Base-by-base conservation (phyloP, 169 alveolate genomes). In the Besnoitia besnoiti region DNA sequence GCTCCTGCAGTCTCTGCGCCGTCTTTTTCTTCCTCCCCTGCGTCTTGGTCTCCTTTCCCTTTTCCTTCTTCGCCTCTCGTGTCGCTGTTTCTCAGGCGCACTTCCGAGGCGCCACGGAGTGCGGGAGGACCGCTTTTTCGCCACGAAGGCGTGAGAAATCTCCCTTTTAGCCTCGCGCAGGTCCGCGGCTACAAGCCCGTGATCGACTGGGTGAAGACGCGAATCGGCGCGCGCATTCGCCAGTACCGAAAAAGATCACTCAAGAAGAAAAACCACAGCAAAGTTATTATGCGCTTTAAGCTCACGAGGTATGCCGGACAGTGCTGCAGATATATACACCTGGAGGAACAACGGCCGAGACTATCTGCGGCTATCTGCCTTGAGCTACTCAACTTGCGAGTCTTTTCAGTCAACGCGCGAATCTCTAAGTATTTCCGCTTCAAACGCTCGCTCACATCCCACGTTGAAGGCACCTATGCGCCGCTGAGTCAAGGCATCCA, bases 261-360 rank as follows among this genome's bases (percentile, higher is more conserved):
- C 39, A 87, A 87, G 73, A 77, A 77, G 12, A 87, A 87, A 21
- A 87, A 87, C 73, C 92, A 87, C 73, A 59, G 85, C 75, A 87
- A 87, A 47, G 92, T 87, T n/a, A 49, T 87, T 12, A 24, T 50
- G 21, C 59, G 92, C 19, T 87, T 87, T 49, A 37, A 79, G 14
- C 85, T 87, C 21, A 42, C 92, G 4, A 10, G 92, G 92, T 87
- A 27, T 5, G 44, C 8, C 77, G 19, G 44, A n/a, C 44, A 27
- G 14, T 5, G 21, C 3, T 1, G 46, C 12, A 35, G 46, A 37
- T 0, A 55, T 16, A 55, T n/a, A 10, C 67, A n/a, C 12, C 67
- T 49, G n/a, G n/a, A n/a, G n/a, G n/a, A n/a, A n/a, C n/a, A n/a
- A n/a, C n/a, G n/a, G n/a, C n/a, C n/a, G n/a, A n/a, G n/a, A n/a